phyloP scores from a whole-genome alignment of 2,329 filamentous ascomycete species.

The Calonectria honghensis region DNA sequence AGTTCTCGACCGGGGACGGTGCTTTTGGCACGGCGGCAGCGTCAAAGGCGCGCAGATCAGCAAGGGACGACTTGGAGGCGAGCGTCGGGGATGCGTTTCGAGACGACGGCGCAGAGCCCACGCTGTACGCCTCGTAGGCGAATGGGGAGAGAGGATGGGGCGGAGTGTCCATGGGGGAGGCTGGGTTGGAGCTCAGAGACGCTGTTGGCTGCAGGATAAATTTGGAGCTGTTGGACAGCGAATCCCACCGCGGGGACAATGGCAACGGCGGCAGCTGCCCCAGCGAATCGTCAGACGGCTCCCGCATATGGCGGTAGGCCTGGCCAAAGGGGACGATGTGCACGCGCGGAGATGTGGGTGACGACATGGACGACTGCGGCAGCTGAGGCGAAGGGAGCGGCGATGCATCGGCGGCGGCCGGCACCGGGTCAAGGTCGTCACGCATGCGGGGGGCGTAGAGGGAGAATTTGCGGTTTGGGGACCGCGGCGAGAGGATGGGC shows the following conservation, averaged over 20 bases:
- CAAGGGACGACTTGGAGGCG: conserved; percentile 57
- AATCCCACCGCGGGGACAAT: conserved; percentile 68
- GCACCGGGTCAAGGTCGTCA: conserved; percentile 48
- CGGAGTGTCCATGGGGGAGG: conserved; percentile 52
- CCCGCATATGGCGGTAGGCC: conserved; percentile 47
- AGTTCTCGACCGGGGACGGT: conserved; percentile 71
- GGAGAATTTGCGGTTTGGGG: conserved; percentile 51
- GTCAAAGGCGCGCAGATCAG: conserved; percentile 61
- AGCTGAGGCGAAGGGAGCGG: conserved; percentile 51
- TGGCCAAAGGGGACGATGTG: conserved; percentile 51
- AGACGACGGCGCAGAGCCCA: conserved; percentile 47
- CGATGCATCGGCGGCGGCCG: conserved; percentile 49
- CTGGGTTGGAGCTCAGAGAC: conserved; percentile 45
- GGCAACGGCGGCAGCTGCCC: conserved; percentile 60
- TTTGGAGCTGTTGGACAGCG: conserved; percentile 56
- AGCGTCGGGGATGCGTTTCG: conserved; percentile 58
- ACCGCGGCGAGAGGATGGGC: conserved; percentile 33
- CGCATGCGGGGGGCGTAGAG: conserved; percentile 47
- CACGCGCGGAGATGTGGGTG: conserved; percentile 50
- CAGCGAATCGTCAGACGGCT: conserved; percentile 49
- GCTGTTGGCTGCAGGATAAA: conserved; percentile 52
- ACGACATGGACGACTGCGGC: conserved; percentile 44
- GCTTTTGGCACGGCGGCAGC: conserved; percentile 62
- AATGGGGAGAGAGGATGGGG: conserved; percentile 54
- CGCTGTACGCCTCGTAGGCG: conserved; percentile 50